phyloP scores from a whole-genome alignment of 352 stramenopile genomes.

The Plasmopara halstedii region DNA sequence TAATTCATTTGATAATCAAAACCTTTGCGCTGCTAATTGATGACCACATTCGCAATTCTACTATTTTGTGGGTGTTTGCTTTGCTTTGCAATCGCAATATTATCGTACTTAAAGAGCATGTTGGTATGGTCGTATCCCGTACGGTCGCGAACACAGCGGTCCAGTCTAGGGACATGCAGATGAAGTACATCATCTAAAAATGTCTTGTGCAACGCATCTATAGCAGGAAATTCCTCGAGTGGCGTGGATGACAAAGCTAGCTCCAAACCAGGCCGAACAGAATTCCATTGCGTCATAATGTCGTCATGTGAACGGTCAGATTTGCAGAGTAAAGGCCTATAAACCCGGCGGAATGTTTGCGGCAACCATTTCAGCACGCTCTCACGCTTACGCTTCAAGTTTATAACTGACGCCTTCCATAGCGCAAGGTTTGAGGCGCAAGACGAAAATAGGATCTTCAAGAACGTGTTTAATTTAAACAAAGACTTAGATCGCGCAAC shows the following conservation, averaged over 20 bases:
- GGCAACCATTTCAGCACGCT: slow-evolving; percentile 72
- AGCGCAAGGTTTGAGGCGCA: slow-evolving; percentile 56
- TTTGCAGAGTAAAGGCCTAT: slow-evolving; percentile 62
- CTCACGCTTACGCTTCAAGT: slow-evolving; percentile 60
- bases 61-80: slow-evolving; percentile 3
- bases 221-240: slow-evolving; percentile 54
- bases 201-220: slow-evolving; percentile 48
- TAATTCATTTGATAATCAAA: too few species aligned
- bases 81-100: slow-evolving; percentile 20
- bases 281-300: slow-evolving; percentile 56
- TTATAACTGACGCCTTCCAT: slow-evolving; percentile 60
- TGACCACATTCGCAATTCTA: too few species aligned
- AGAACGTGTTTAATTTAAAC: slow-evolving; percentile 63
- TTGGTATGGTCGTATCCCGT: slow-evolving; percentile 76
- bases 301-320: slow-evolving; percentile 73
- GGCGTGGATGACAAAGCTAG: slow-evolving; percentile 49
- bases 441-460: slow-evolving; percentile 65
- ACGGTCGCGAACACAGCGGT: slow-evolving; percentile 75
- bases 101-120: slow-evolving; percentile 73
- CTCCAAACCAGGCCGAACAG: slow-evolving; percentile 69
- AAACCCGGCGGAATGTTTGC: slow-evolving; percentile 61
- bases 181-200: slow-evolving; percentile 77
- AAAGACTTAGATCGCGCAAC: slow-evolving; percentile 56
- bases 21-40: too few species aligned
- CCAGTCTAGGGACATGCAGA: slow-evolving; percentile 68